A percentile compares a stretch with the other conserved stretches of the same genome.
phyloP scores from a whole-genome alignment of 345 rosid species.

The Dovyalis caffra region DNA sequence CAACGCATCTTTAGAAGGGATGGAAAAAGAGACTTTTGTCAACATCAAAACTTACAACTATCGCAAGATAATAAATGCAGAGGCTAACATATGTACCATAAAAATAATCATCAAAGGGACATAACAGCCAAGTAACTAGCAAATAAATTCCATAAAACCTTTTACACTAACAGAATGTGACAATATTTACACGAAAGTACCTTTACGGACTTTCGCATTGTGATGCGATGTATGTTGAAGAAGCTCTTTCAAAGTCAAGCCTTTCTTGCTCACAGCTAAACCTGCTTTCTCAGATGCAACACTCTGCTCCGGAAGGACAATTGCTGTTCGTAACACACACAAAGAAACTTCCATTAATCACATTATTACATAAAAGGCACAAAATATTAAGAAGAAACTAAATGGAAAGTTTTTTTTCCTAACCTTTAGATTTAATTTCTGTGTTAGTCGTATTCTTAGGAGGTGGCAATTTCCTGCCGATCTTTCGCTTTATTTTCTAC shows the following conservation, averaged over 20 bases:
- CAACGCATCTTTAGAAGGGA: slow-evolving; percentile 61
- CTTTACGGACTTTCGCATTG: slow-evolving; percentile 78
- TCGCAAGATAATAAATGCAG: neutral
- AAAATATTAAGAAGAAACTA: neutral
- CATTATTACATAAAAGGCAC: neutral
- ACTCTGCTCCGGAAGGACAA: slow-evolving; percentile 89
- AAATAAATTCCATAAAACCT: neutral
- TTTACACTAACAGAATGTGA: neutral
- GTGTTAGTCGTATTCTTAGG: slow-evolving; percentile 85
- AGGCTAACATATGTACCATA: neutral
- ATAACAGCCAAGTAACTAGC: neutral
- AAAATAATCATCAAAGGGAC: neutral
- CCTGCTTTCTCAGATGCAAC: slow-evolving; percentile 75
- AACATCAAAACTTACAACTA: neutral
- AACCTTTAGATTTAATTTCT: slow-evolving; percentile 84
- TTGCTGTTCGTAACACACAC: slow-evolving; percentile 46
- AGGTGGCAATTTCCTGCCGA: slow-evolving; percentile 84
- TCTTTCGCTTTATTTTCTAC: slow-evolving; percentile 91
- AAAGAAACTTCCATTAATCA: neutral
- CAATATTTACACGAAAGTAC: slow-evolving; percentile 24
- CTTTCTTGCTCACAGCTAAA: slow-evolving; percentile 81
- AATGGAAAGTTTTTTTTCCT: neutral
- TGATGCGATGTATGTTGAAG: slow-evolving; percentile 80
- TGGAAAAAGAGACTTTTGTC: slow-evolving; percentile 7
- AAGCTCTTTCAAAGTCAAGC: slow-evolving; percentile 83